phyloP scores from a whole-genome alignment of 1,284 basidiomycete species.

The Coriolopsis trogii region DNA sequence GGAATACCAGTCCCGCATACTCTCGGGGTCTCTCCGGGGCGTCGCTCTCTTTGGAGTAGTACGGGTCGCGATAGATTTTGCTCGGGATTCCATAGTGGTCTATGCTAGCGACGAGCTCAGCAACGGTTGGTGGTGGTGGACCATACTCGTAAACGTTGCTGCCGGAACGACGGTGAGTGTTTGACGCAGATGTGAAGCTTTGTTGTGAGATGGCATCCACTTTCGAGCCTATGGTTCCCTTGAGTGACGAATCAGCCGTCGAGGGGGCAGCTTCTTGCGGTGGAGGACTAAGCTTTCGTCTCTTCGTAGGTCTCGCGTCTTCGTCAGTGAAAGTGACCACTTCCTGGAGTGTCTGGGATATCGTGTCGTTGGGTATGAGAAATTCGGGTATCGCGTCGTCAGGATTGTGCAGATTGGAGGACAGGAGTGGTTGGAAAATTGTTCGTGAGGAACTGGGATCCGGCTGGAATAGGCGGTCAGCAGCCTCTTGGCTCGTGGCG shows the following conservation, averaged over 20 bases:
- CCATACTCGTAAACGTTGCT: slow-evolving; percentile 43
- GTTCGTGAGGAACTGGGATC: slow-evolving; percentile 1
- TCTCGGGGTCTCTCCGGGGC: slow-evolving; percentile 71
- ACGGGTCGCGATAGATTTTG: slow-evolving; percentile 76
- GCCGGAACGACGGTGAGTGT: background rate
- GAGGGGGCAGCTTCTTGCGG: background rate
- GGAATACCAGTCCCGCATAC: slow-evolving; percentile 81
- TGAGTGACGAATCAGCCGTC: too few relatives aligned
- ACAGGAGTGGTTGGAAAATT: slow-evolving; percentile 10
- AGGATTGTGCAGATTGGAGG: background rate
- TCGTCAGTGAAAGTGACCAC: background rate
- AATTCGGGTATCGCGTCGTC: background rate
- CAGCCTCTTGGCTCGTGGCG: background rate
- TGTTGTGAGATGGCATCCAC: too few relatives aligned
- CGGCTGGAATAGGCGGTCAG: background rate
- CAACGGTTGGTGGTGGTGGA: slow-evolving; percentile 54
- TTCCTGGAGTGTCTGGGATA: background rate
- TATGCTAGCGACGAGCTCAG: slow-evolving; percentile 56
- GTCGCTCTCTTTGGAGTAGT: slow-evolving; percentile 78
- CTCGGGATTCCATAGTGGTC: slow-evolving; percentile 55
- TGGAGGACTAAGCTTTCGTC: slow-evolving; percentile 11
- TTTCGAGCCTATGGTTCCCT: too few relatives aligned
- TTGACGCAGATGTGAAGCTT: background rate
- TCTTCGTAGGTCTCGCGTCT: slow-evolving; percentile 19
- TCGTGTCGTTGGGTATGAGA: background rate